phyloP scores from a whole-genome alignment of 306 rosid species.

The Corylus americana region DNA sequence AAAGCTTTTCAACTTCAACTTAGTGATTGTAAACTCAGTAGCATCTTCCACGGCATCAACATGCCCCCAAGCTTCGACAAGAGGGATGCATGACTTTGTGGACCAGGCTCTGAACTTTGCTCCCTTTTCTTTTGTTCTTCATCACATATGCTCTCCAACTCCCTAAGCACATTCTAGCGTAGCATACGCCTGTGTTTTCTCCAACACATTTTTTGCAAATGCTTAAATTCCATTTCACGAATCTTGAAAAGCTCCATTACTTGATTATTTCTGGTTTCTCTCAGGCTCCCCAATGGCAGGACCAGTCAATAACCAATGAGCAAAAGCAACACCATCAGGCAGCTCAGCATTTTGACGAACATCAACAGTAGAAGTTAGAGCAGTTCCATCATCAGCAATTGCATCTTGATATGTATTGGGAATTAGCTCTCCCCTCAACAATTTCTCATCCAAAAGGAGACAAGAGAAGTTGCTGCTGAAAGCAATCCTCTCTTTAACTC shows the following conservation, averaged over 20 bases:
- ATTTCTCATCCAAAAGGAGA: not conserved
- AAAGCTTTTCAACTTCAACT: too few species aligned
- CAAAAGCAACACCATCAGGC: not conserved
- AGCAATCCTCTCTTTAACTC: too few species aligned
- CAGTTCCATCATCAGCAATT: not conserved
- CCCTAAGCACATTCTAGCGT: not conserved
- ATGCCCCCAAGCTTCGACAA: not conserved
- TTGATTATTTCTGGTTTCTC: not conserved
- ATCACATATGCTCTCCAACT: not conserved
- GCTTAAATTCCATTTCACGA: not conserved
- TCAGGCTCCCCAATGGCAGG: not conserved
- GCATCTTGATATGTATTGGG: too few species aligned
- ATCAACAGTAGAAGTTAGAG: not conserved
- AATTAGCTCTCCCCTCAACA: not conserved
- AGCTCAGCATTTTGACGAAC: not conserved
- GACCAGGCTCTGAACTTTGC: not conserved
- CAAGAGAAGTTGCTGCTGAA: too few species aligned
- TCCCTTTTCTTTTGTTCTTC: not conserved
- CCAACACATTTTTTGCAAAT: not conserved
- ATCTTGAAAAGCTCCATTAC: not conserved
- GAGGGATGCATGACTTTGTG: not conserved
- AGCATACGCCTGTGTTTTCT: not conserved
- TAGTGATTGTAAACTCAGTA: too few species aligned
- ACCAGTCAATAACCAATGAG: not conserved
- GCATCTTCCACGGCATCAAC: not conserved